Base-by-base conservation (phyloP, 2,329 filamentous ascomycete species). In the Penicillium sp. region DNA sequence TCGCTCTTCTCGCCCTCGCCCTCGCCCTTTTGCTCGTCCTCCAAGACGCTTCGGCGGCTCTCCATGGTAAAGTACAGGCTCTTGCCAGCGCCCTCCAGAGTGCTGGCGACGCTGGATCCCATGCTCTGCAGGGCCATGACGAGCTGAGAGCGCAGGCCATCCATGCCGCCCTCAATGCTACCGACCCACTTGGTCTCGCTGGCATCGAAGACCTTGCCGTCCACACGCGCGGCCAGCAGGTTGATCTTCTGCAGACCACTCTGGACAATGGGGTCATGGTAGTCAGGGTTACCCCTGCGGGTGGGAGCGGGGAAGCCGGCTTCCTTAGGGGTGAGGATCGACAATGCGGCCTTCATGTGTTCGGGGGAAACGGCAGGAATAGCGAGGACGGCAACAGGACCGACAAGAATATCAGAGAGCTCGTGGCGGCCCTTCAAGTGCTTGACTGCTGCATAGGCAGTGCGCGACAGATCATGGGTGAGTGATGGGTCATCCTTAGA, bases 41-140 rank as follows among this genome's bases (percentile, higher is more conserved):
- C 88, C 64, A 98, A 67, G 70, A 91, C 84, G 33, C 74, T 80
- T 68, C 83, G 81, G 63, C 91, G 76, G 33, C 86, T 81, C 74
- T 97, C 91, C 57, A 98, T 72, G 9, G 91, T 87, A 47, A 95
- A 76, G 76, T 91, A 97, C 54, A 98, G 63, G 61, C 79, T 90
- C 75, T 84, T 87, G 45, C 83, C 77, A 33, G 86, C 81, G 39
- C 86, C 82, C 64, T 95, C 88, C 55, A 98, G 71, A n/a, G 83
- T 78, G 49, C 71, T 81, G 16, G 89, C 86, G 39, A 98, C 68
- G 43, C 83, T 81, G 40, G 87, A 78, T 27, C 90, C 89, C 47
- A 87, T 80, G 47, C 81, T 81, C 69, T 93, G 86, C 63, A 98
- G 75, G 70, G 94, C 79, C 48, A 73, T 72, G 37, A 97, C 83